Conservation (phyloP, 225 moss, liverwort and hornwort species). For the Climacium dendroides region DNA sequence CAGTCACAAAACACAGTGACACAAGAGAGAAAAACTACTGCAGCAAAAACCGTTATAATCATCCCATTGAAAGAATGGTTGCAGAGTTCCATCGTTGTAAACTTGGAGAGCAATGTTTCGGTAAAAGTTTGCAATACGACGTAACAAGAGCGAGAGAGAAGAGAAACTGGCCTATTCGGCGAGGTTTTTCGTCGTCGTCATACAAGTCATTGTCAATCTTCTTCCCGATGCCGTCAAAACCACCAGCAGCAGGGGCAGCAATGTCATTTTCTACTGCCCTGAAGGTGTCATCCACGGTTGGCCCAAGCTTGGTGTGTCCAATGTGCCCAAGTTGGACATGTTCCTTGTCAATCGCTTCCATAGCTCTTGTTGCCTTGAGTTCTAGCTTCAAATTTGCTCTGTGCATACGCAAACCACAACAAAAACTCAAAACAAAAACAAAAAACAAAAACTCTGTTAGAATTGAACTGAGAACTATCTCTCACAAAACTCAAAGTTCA, state of each 20-base stretch:
- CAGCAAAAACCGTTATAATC: neutral
- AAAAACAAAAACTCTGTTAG: neutral
- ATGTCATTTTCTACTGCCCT: constrained; percentile 8
- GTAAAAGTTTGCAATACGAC: neutral
- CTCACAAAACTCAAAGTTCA: neutral
- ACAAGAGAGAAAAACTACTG: neutral
- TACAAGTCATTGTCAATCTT: neutral
- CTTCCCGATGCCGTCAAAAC: constrained; percentile 16
- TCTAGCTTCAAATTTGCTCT: neutral
- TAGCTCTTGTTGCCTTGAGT: neutral
- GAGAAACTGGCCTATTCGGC: constrained; percentile 28
- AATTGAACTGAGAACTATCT: neutral
- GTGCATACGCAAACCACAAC: neutral
- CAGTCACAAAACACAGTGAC: neutral
- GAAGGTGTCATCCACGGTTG: neutral
- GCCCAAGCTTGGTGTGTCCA: no score
- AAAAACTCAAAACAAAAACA: neutral
- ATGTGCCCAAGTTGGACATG: constrained; percentile 7
- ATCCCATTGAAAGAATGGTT: no score
- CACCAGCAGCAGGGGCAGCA: neutral
- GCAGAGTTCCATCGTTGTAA: no score
- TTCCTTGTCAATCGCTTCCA: neutral
- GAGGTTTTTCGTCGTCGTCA: constrained; percentile 51
- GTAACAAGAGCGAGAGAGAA: neutral
- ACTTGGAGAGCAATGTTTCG: no score